phyloP scores from a whole-genome alignment of 345 rosid genomes.

The Salix suchowensis region DNA sequence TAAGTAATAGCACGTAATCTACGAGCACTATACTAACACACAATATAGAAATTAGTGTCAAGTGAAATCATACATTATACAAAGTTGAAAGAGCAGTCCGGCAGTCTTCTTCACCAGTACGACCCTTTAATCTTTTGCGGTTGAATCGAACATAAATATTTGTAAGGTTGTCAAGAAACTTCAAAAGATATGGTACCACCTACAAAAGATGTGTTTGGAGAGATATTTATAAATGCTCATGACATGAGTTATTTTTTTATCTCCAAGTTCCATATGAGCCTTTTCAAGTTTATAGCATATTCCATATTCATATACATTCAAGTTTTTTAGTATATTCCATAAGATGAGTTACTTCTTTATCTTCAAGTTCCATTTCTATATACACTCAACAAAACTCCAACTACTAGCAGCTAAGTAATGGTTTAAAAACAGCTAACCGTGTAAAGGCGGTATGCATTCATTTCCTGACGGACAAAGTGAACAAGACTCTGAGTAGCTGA shows the following conservation, averaged over 20 bases:
- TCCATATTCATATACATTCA: background rate
- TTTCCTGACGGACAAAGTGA: conserved; percentile 78
- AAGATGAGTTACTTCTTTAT: background rate
- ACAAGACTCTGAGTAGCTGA: conserved; percentile 99
- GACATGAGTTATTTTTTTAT: background rate
- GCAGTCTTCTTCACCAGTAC: conserved; percentile 89
- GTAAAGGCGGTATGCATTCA: conserved; percentile 92
- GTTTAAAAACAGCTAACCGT: conserved; percentile 49
- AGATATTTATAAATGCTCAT: background rate
- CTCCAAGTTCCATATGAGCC: background rate
- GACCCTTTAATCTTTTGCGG: conserved; percentile 96
- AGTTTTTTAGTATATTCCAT: background rate
- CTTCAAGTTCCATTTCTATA: background rate
- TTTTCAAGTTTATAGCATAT: background rate
- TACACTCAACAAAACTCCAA: background rate
- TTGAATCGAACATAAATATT: conserved; percentile 95
- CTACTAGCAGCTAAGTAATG: background rate
- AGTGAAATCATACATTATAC: conserved; percentile 54
- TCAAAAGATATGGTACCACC: conserved; percentile 95
- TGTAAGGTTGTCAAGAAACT: conserved; percentile 93
- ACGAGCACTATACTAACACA: conserved; percentile 3
- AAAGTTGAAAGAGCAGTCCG: conserved; percentile 83
- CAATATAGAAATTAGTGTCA: background rate
- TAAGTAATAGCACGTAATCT: background rate
- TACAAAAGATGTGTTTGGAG: conserved; percentile 18